Evolutionary conservation across 2,329 filamentous ascomycete genomes (phyloP).

Genomic region (Hymenoscyphus linearis): DNA sequence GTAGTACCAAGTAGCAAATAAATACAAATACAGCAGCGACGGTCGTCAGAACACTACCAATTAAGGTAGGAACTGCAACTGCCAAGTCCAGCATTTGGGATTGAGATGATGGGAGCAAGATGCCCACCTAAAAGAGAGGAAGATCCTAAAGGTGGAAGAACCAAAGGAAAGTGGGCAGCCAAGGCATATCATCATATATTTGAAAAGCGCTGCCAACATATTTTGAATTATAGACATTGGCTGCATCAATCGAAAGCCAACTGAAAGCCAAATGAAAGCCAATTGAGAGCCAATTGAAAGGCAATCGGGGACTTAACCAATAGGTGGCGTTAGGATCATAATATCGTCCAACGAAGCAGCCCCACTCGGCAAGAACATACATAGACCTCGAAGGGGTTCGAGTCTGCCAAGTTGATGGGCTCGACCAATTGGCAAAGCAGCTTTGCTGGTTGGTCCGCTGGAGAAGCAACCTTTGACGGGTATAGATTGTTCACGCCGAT

Average conservation of each 20-base stretch:
- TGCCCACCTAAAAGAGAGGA: background rate
- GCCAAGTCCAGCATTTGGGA: background rate
- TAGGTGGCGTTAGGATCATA: background rate
- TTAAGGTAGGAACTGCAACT: background rate
- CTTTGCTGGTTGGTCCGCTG: background rate
- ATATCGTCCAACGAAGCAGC: background rate
- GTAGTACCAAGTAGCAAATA: background rate
- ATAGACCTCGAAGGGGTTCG: background rate
- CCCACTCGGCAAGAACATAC: background rate
- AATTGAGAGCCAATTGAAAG: background rate
- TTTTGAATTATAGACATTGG: background rate
- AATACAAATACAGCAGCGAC: background rate
- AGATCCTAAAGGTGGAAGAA: background rate
- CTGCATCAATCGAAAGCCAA: no score
- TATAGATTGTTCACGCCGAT: background rate
- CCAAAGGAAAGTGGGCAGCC: background rate
- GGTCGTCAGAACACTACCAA: background rate
- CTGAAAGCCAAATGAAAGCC: background rate
- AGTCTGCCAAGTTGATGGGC: no score
- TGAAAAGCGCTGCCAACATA: background rate
- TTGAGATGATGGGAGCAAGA: background rate
- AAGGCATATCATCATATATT: background rate
- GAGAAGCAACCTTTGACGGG: background rate
- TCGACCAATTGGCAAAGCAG: background rate
- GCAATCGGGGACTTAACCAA: background rate